Conservation (phyloP, 345 rosid genomes). For the Heritiera littoralis region DNA sequence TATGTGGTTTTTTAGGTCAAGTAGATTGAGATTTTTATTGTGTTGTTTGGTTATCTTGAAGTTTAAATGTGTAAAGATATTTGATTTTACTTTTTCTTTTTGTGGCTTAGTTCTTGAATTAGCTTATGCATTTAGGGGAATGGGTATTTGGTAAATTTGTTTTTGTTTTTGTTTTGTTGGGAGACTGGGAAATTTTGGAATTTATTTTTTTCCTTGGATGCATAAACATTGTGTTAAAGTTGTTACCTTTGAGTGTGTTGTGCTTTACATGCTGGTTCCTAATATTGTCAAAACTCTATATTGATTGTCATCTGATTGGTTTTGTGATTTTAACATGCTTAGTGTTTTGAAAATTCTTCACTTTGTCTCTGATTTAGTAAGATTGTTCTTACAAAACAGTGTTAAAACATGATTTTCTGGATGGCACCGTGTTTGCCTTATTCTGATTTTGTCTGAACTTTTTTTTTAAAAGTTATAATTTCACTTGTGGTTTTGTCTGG, state of each 20-base stretch:
- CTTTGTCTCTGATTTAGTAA: background rate
- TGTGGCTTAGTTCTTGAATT: conserved; percentile 9
- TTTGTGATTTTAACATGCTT: background rate
- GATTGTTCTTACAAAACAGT: background rate
- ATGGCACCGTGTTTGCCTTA: background rate
- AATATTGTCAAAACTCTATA: background rate
- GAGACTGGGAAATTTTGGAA: background rate
- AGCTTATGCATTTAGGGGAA: conserved; percentile 3
- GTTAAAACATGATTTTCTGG: background rate
- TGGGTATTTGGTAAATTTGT: background rate
- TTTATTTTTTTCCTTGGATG: background rate
- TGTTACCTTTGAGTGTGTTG: background rate
- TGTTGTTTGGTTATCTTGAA: conserved; percentile 7
- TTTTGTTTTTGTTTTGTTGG: background rate
- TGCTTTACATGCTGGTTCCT: background rate
- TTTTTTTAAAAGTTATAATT: background rate
- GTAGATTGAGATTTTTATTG: background rate
- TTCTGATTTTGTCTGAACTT: background rate
- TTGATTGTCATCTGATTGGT: background rate
- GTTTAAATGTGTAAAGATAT: background rate
- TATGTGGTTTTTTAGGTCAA: background rate
- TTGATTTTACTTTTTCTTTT: background rate
- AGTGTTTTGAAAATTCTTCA: background rate
- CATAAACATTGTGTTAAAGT: background rate
- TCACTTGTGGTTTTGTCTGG: background rate